These are phyloP conservation scores for Ganoderma meredithae DNA, from an alignment of 1,284 basidiomycete species.

Conservation along the genomic window DNA sequence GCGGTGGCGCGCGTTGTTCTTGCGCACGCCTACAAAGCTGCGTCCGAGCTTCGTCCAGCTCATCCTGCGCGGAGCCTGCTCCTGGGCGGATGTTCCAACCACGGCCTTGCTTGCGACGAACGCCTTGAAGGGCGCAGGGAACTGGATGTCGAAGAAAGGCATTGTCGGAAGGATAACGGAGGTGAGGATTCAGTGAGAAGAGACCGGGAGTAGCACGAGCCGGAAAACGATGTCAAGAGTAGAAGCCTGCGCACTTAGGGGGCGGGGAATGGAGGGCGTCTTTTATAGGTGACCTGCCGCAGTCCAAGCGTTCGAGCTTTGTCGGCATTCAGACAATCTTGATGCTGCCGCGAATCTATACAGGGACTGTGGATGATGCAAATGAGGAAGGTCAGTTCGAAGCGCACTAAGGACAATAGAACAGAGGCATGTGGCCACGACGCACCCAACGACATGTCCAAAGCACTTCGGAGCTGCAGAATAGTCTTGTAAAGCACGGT, in stretches of 20 bases:
- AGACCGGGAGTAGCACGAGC: background rate
- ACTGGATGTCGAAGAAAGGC: constrained; percentile 6
- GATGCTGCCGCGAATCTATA: background rate
- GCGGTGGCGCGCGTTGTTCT: background rate
- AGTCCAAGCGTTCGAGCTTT: background rate
- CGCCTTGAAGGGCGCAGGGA: constrained; percentile 1
- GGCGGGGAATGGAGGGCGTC: constrained; percentile 3
- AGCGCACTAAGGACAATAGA: constrained; percentile 1
- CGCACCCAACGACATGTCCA: background rate
- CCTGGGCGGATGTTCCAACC: background rate
- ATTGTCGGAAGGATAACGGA: background rate
- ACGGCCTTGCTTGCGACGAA: background rate
- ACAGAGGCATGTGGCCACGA: background rate
- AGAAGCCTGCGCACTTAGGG: background rate
- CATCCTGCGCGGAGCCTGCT: constrained; percentile 2
- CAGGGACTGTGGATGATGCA: background rate
- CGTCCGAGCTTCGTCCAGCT: constrained; percentile 7
- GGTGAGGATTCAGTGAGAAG: background rate
- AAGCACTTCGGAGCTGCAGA: background rate
- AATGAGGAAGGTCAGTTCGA: background rate
- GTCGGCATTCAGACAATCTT: background rate
- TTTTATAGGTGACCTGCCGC: background rate
- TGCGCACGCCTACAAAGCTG: constrained; percentile 8
- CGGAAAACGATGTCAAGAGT: background rate
- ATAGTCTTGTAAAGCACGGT: constrained; percentile 1